Evolutionary conservation across 495 filamentous ascomycete species (phyloP), one percentile per base, ranked within the genome.

Genomic region (Talaromyces nanjingensis): DNA sequence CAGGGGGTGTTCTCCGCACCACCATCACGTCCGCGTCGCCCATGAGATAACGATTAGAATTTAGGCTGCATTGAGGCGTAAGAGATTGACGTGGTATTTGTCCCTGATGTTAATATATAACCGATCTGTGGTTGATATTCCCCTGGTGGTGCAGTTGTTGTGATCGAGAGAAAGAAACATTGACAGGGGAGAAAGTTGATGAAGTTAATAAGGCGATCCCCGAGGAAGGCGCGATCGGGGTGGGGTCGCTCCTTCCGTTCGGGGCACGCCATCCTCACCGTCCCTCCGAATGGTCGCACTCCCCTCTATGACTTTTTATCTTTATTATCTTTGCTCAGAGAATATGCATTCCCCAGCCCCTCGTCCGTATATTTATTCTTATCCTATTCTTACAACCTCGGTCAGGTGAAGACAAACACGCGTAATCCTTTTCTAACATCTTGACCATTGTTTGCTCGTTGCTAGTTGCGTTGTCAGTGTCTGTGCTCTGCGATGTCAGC

Each of bases 1-100:
- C 53, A 56, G 53, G 22, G 53, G 27, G 53, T 56, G 18, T 54
- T 54, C 53, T 27, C 53, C 53, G 53, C 53, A 56, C 52, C 52
- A 24, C 53, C 53, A 14, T 27, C 22, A 27, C 52, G 53, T 14
- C 53, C 24, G 53, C 11, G 53, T 56, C 27, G 53, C 6, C 6
- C 24, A 54, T 25, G 29, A 29, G 12, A 56, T 27, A 31, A 9
- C 1, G 2, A 22, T 22, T 27, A 56, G 9, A 4, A 3, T 7
- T 11, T 14, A 12, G 52, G 52, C 6, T 16, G 22, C 53, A 56
- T 56, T 29, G 11, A 27, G 22, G 20, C 24, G 53, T 18, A 55
- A 49, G 45, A 49, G n/a, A 20, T 22, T 18, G 16, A 5, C 3
- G 37, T 9, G n/a, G 22, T 49, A 11, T n/a, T 12, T 45, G 45